phyloP scores from a whole-genome alignment of 495 filamentous ascomycete species.

The Aspergillus leporis region DNA sequence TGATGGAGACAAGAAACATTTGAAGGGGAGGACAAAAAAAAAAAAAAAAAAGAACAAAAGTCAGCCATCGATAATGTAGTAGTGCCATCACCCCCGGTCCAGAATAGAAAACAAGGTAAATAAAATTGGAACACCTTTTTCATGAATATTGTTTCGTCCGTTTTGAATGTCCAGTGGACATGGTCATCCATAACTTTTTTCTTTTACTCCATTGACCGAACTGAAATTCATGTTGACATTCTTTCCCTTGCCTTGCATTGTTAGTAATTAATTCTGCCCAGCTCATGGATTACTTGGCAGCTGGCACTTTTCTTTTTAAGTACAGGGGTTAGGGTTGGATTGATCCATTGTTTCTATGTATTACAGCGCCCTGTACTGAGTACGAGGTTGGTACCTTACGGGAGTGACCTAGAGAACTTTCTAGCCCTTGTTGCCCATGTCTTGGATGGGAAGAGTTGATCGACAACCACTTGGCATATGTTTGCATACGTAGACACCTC shows the following conservation, averaged over 20 bases:
- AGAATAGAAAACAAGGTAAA: not conserved
- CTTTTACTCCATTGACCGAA: not conserved
- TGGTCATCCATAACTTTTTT: not conserved
- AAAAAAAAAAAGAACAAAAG: constrained; percentile 1
- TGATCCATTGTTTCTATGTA: not conserved
- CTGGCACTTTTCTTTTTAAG: not conserved
- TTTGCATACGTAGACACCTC: not conserved
- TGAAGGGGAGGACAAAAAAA: not conserved
- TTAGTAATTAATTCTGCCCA: not conserved
- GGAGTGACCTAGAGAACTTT: not conserved
- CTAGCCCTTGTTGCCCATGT: not conserved
- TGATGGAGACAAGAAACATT: not conserved
- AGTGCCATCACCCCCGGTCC: not conserved
- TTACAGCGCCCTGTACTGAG: not conserved
- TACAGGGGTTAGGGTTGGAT: not conserved
- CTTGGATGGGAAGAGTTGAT: not conserved
- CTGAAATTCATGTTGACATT: not conserved
- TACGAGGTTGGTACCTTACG: not conserved
- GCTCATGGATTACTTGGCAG: not conserved
- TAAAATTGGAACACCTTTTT: no score
- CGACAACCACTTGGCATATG: not conserved
- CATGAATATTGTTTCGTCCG: no score
- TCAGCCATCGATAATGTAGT: not conserved
- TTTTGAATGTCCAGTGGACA: not conserved
- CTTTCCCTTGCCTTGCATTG: not conserved